These are phyloP conservation scores for Trametes cinnabarina DNA, from an alignment of 768 basidiomycete species.

Conservation along the genomic window DNA sequence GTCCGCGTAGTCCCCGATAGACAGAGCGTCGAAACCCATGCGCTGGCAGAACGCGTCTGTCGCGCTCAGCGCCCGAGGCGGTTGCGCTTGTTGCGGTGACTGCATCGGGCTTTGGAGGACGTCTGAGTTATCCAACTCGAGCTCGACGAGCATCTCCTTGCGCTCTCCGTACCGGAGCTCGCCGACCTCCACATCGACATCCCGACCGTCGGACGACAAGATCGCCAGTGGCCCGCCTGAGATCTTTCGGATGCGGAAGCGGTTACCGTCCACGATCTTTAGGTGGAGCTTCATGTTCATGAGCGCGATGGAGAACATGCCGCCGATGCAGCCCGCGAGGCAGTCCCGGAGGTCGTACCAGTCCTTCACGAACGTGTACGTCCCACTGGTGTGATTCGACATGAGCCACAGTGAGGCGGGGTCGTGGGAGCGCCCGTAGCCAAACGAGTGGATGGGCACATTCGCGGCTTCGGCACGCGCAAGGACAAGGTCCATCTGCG, in stretches of 20 bases:
- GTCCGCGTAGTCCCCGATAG: conserved; percentile 69
- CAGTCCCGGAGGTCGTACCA: conserved; percentile 95
- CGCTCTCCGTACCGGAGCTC: conserved; percentile 95
- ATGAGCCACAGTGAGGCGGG: conserved; percentile 98
- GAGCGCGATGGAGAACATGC: conserved; percentile 93
- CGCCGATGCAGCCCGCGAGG: conserved; percentile 91
- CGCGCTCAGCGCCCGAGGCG: conserved; percentile 54
- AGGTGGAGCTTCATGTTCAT: conserved; percentile 94
- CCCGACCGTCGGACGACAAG: conserved; percentile 86
- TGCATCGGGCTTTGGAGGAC: conserved; percentile 13
- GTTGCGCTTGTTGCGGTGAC: conserved; percentile 19
- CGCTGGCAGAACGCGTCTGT: conserved; percentile 88
- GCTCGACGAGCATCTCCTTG: conserved; percentile 96
- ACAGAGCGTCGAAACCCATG: conserved; percentile 74
- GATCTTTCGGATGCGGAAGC: conserved; percentile 93
- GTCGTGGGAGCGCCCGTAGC: conserved; percentile 95
- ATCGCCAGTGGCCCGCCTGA: conserved; percentile 87
- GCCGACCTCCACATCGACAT: conserved; percentile 93
- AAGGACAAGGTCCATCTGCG: conserved; percentile 97
- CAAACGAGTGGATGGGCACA: conserved; percentile 95
- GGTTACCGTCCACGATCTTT: conserved; percentile 84
- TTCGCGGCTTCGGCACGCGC: conserved; percentile 96
- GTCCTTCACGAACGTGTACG: conserved; percentile 97
- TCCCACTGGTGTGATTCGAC: conserved; percentile 96
- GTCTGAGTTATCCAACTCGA: conserved; percentile 85